Conservation (phyloP, 805 yeast species). For the Pichia paraexigua region DNA sequence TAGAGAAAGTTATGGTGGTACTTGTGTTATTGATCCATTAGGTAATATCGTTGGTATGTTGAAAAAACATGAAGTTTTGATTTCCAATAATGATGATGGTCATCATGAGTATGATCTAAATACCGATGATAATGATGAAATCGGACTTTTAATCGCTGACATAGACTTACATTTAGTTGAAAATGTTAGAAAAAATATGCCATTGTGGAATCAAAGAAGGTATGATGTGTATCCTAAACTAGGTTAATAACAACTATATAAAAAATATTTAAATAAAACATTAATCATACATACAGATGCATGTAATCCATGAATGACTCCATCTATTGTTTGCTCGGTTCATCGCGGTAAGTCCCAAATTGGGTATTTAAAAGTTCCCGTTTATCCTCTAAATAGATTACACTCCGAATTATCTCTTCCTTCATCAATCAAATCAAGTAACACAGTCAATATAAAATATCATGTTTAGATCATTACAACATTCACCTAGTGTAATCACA, state of each 20-base stretch:
- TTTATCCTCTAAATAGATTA: background rate
- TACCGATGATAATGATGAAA: constrained; percentile 32
- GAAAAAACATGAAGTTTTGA: background rate
- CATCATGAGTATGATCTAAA: constrained; percentile 4
- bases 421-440: background rate
- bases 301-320: no score
- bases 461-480: constrained; percentile 39
- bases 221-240: constrained; percentile 25
- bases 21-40: constrained; percentile 88
- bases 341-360: background rate
- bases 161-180: constrained; percentile 46
- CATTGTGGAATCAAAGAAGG: constrained; percentile 67
- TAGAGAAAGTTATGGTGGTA: constrained; percentile 79
- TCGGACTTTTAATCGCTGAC: constrained; percentile 52
- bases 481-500: constrained; percentile 38
- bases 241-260: no score
- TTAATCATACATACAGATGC: no score
- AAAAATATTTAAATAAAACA: no score
- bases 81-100: background rate
- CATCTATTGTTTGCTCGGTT: background rate
- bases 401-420: background rate
- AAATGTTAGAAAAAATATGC: constrained; percentile 61
- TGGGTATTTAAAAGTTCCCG: background rate
- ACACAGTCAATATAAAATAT: background rate
- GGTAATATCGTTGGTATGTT: constrained; percentile 51